Evolutionary conservation across 805 yeast species (phyloP).

Genomic region (Kazachstania viticola): DNA sequence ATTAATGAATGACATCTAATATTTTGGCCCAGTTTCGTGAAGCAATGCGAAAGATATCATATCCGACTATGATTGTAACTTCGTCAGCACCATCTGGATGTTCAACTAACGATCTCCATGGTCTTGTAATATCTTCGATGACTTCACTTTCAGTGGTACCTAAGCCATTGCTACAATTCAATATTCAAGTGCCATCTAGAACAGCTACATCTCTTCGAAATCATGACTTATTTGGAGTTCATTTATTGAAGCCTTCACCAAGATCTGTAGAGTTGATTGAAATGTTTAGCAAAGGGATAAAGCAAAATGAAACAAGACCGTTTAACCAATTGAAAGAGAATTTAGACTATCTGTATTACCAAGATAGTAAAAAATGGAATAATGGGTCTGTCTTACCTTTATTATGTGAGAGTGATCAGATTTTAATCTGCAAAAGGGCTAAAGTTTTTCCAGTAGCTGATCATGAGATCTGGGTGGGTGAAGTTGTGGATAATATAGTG

Average conservation of each 20-base stretch:
- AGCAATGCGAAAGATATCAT: constrained; percentile 35
- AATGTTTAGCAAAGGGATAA: constrained; percentile 45
- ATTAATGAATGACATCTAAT: too few species aligned
- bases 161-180: constrained; percentile 70
- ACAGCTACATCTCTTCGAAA: constrained; percentile 59
- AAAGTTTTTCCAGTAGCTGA: constrained; percentile 53
- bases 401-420: constrained; percentile 43
- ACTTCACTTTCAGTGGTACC: constrained; percentile 74
- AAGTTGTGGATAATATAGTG: constrained; percentile 56
- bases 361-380: constrained; percentile 17
- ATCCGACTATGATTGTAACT: constrained; percentile 50
- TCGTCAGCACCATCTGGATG: constrained; percentile 30
- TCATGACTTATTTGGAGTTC: constrained; percentile 55
- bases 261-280: constrained; percentile 50
- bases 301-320: constrained; percentile 34
- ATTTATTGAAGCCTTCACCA: constrained; percentile 52
- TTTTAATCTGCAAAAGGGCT: constrained; percentile 48
- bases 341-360: constrained; percentile 20
- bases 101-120: constrained; percentile 27
- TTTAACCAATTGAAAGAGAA: constrained; percentile 33
- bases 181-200: constrained; percentile 74
- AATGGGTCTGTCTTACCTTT: constrained; percentile 38
- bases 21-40: constrained; percentile 4
- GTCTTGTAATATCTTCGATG: constrained; percentile 80
- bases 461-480: constrained; percentile 87